phyloP scores from a whole-genome alignment of 176 grass and related monocot genomes.

The barley (Hordeum vulgare) region MorexV3_pseudomolecules_assembly NC_058522.1:359410697-359411196 shows the following conservation, averaged over 20 bases:
- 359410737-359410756: constrained; percentile 9
- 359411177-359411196: neutral
- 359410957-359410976: neutral
- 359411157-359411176: neutral
- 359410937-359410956: neutral
- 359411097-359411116: neutral
- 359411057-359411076: neutral
- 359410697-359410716: neutral
- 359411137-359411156: neutral
- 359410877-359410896: neutral
- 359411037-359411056: neutral
- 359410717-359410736: neutral
- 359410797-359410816: constrained; percentile 93
- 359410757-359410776: constrained; percentile 37
- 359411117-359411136: neutral
- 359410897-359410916: constrained; percentile 1
- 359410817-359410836: constrained; percentile 85
- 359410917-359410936: neutral
- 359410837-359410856: constrained; percentile 43
- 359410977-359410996: neutral
- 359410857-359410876: neutral
- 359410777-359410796: constrained; percentile 79
- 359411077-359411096: neutral
- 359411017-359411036: neutral
- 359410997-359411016: neutral